phyloP scores from a whole-genome alignment of 208 protist genomes.

The Acanthamoeba quina region DNA sequence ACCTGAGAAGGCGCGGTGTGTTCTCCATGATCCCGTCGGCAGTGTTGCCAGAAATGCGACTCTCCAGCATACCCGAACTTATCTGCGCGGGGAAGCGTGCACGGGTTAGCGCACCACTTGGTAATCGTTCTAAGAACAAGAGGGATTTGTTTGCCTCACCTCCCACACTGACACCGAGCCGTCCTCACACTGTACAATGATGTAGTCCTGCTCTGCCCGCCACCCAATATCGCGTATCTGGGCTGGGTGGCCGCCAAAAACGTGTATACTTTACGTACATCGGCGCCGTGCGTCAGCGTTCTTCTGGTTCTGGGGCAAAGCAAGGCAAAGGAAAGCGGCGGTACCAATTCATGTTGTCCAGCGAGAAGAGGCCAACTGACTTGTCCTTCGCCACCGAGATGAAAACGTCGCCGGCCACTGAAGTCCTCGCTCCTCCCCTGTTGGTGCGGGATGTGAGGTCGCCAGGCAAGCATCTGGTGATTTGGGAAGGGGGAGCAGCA shows the following conservation, averaged over 20 bases:
- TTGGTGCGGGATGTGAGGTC: neutral
- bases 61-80: slow-evolving; percentile 58
- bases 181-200: slow-evolving; percentile 66
- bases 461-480: too few relatives aligned
- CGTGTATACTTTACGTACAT: neutral
- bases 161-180: slow-evolving; percentile 66
- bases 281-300: neutral
- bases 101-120: neutral
- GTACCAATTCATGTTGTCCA: slow-evolving; percentile 69
- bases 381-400: slow-evolving; percentile 56
- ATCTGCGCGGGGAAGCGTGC: neutral
- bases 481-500: neutral
- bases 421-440: neutral
- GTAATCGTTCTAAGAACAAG: neutral
- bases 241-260: slow-evolving; percentile 36
- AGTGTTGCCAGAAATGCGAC: neutral
- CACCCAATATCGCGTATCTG: slow-evolving; percentile 31
- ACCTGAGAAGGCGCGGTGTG: neutral
- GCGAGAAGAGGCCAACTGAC: slow-evolving; percentile 48
- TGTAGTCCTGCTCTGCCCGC: slow-evolving; percentile 36
- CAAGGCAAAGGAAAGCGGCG: too few relatives aligned
- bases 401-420: slow-evolving; percentile 43
- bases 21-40: slow-evolving; percentile 33
- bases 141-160: neutral
- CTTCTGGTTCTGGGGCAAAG: too few relatives aligned